phyloP scores from a whole-genome alignment of 345 rosid genomes.

The Lumnitzera littorea region DNA sequence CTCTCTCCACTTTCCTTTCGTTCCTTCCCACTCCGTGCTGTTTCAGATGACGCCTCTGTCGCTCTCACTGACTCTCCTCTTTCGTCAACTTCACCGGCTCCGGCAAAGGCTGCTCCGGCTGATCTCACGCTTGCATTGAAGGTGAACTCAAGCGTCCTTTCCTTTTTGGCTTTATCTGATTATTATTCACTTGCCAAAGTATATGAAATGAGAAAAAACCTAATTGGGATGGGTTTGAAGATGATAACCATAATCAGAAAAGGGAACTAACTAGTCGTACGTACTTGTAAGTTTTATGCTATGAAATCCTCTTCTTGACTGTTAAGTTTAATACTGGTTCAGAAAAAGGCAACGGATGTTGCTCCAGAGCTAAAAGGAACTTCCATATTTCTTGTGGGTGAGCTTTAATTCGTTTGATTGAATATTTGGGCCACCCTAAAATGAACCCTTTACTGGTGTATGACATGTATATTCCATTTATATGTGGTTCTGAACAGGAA shows the following conservation, averaged over 20 bases:
- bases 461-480: no score
- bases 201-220: no score
- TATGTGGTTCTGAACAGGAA: constrained; percentile 34
- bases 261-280: no score
- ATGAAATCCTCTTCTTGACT: constrained; percentile 12
- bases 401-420: constrained; percentile 17
- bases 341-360: constrained; percentile 65
- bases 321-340: constrained; percentile 22
- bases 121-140: constrained; percentile 6
- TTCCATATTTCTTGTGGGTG: constrained; percentile 78
- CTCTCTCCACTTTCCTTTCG: no score
- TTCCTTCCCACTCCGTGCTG: no score
- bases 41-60: no score
- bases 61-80: no score
- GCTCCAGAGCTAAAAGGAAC: constrained; percentile 64
- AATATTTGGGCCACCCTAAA: no score
- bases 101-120: not conserved
- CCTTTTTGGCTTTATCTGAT: not conserved
- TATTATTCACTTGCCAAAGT: no score
- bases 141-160: constrained; percentile 3
- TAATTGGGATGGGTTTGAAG: no score
- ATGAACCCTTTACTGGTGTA: no score
- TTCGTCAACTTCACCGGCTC: not conserved
- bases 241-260: not conserved
- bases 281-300: not conserved